Evolutionary conservation across 2,329 filamentous ascomycete genomes (phyloP), one percentile per base, ranked within the genome.

Genomic region (Penicillium expansum): DNA sequence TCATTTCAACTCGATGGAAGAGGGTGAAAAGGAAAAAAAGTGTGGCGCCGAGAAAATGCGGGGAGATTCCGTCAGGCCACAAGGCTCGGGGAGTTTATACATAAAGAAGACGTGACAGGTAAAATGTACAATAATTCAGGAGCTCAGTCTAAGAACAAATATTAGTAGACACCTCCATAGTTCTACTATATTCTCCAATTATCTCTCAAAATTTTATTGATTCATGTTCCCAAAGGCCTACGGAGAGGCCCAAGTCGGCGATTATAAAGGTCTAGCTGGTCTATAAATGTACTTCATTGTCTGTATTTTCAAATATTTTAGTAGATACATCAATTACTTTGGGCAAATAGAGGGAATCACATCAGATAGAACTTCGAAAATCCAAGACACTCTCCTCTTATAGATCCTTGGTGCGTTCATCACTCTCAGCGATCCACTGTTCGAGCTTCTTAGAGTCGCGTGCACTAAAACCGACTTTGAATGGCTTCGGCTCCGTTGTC

Each of bases 401-500:
- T 52, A 81, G 62, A 60, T 80, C 72, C 62, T 76, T 78, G 3
- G 81, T 84, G 61, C 80, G 74, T 60, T 80, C 79, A 35, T 84
- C 80, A 27, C 80, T 82, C 57, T 73, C 78, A 0, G 66, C 68
- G 61, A 86, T 82, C 83, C 84, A 86, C 62, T 72, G 60, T 64
- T 78, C 71, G 58, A 86, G 59, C 61, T 68, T 71, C 38, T 61
- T 68, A 59, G 75, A 71, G 62, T 84, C 74, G 39, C 84, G 74
- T 4, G 80, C 74, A 60, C 71, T 75, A 55, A 86, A 79, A 0
- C 82, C 79, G 45, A 83, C 77, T 72, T 86, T 86, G 71, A 87
- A 87, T 1, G 82, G 81, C 71, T 84, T 86, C 0, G 85, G 84
- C 62, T 87, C 83, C 2, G 82, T 82, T 0, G 83, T 86, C 69